Percentiles rank a stretch among this genome's conserved stretches.
Conservation (phyloP, 345 rosid genomes). For the Litchi chinensis region DNA sequence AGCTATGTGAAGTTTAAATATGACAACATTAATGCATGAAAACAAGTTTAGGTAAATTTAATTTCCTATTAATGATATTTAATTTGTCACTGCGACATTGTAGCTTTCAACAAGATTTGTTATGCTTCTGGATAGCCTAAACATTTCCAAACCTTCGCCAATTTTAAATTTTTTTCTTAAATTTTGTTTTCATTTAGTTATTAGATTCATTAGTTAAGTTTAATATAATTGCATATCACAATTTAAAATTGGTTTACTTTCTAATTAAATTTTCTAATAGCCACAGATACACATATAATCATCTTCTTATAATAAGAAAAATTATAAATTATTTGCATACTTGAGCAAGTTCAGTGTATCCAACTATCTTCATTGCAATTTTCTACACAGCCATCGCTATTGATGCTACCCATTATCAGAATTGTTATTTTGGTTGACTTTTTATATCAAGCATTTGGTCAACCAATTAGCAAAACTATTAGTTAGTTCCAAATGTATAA, state of each 20-base stretch:
- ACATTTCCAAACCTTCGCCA: too few species aligned
- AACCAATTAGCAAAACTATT: conserved; percentile 7
- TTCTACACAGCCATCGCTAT: not conserved
- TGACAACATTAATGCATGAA: not conserved
- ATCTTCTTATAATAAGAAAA: not conserved
- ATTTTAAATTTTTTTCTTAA: not conserved
- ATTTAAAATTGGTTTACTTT: conserved; percentile 12
- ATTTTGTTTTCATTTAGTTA: not conserved
- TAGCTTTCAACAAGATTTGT: too few species aligned
- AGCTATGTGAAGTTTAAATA: too few species aligned
- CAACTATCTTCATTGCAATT: conserved; percentile 1
- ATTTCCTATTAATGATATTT: too few species aligned
- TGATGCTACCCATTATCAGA: conserved; percentile 9
- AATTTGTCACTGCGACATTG: too few species aligned
- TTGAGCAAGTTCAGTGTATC: conserved; percentile 27
- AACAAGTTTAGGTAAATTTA: too few species aligned
- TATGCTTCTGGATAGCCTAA: too few species aligned
- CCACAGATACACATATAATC: not conserved
- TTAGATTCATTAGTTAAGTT: not conserved
- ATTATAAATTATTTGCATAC: conserved; percentile 19
- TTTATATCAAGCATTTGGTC: conserved; percentile 13
- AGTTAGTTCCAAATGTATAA: not conserved
- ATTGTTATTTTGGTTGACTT: conserved; percentile 33
- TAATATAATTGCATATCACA: not conserved
- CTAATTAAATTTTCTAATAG: not conserved